Percentiles rank a stretch among this genome's conserved stretches.
Conservation (phyloP, 495 filamentous ascomycete species). For the Xylaria acuta region DNA sequence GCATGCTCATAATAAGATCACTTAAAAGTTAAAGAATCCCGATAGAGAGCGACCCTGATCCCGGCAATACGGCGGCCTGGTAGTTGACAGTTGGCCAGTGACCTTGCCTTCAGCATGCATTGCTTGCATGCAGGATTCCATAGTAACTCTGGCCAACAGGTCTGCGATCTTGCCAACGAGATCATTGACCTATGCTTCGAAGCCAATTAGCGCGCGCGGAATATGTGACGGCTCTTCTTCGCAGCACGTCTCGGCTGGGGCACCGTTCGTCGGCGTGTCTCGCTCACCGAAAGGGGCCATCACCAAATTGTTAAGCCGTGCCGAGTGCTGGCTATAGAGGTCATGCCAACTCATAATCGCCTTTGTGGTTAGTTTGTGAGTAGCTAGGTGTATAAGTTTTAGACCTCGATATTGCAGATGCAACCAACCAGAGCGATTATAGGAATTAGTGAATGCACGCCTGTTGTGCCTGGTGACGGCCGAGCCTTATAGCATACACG, state of each 20-base stretch:
- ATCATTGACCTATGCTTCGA: neutral
- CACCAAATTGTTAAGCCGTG: neutral
- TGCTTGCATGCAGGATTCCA: neutral
- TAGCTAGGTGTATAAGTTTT: neutral
- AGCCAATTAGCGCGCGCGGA: neutral
- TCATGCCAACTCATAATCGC: neutral
- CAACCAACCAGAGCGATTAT: neutral
- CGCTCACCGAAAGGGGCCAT: conserved; percentile 22
- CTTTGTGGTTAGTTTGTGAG: neutral
- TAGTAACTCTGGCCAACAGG: neutral
- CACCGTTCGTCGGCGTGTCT: conserved; percentile 9
- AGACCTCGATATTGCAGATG: neutral
- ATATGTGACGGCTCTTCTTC: neutral
- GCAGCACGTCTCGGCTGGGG: conserved; percentile 15
- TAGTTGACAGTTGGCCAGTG: conserved; percentile 6
- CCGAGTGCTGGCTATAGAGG: neutral
- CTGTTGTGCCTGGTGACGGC: neutral
- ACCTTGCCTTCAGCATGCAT: neutral
- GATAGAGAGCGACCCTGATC: neutral
- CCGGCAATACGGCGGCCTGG: neutral
- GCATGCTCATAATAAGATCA: neutral
- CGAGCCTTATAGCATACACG: neutral
- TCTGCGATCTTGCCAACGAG: neutral
- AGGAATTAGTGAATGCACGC: neutral
- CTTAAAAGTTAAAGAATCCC: neutral